Base-by-base conservation (phyloP, 768 basidiomycete species). In the Podaxis sp. region DNA sequence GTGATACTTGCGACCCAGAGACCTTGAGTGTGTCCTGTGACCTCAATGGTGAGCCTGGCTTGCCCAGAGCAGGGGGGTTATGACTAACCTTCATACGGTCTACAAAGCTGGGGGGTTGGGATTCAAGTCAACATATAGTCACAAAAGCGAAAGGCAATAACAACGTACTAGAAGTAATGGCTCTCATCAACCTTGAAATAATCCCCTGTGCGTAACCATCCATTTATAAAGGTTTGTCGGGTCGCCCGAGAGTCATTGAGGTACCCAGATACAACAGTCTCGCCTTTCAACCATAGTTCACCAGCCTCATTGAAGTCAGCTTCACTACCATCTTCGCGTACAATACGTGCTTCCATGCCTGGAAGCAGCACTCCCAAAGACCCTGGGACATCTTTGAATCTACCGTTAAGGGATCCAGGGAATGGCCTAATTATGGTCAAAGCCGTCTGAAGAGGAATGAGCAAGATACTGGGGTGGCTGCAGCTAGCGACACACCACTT, bases 171-270 rank as follows among this genome's bases (percentile, higher is more conserved):
- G 68, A 91, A 84, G 58, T 83, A 80, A 1, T 84, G 85, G 4
- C 85, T 75, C 63, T 77, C 76, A 64, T 89, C 82, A 3, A 84
- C 82, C 44, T 80, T 75, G 69, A 91, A 87, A 53, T 80, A 75
- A 71, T 93, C 91, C 3, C 91, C 91, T 0, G 89, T 93, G 57
- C 77, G 79, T 28, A 93, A 67, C 91, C 91, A 93, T 24, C 90
- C 89, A 57, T 83, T 78, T 13, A 82, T 66, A 68, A 92, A 93
- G 0, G 88, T 86, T 66, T 84, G 83, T 53, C 74, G 74, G 17
- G 84, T 91, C 0, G 89, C 87, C 58, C 81, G 77, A 53, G 84
- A 80, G 69, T 92, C 87, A 41, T 85, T 82, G 83, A 84, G 87
- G 72, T 93, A 93, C 0, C 91, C 91, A 0, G 84, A 68, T 1